These are phyloP conservation scores for Trametes pubescens DNA, from an alignment of 1,284 basidiomycete genomes.

Conservation along the genomic window DNA sequence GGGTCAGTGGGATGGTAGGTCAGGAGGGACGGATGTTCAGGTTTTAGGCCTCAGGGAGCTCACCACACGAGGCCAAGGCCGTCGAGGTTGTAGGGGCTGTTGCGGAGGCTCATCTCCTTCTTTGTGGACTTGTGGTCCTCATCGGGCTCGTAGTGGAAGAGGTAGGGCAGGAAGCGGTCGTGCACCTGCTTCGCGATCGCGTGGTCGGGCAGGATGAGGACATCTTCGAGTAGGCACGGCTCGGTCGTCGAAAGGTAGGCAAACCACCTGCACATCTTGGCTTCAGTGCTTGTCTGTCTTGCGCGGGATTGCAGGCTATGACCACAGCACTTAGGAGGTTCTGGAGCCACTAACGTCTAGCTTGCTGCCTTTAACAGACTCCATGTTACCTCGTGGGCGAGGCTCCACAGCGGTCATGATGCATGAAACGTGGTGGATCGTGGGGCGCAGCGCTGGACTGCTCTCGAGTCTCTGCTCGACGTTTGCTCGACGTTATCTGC, in stretches of 20 bases:
- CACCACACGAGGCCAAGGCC: constrained; percentile 43
- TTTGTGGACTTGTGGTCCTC: constrained; percentile 27
- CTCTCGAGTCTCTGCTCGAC: no score
- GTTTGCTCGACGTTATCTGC: no score
- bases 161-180: constrained; percentile 46
- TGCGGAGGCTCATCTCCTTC: constrained; percentile 39
- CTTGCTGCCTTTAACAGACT: no score
- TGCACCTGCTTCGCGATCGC: constrained; percentile 48
- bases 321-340: no score
- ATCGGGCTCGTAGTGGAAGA: constrained; percentile 41
- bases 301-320: neutral
- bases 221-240: constrained; percentile 47
- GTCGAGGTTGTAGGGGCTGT: constrained; percentile 44
- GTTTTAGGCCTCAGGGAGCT: no score
- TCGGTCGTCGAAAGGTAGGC: constrained; percentile 47
- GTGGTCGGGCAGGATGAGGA: constrained; percentile 45
- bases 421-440: no score
- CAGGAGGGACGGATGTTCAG: no score
- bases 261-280: constrained; percentile 47
- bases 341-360: no score
- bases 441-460: no score
- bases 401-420: no score
- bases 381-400: no score
- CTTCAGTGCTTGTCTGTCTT: neutral
- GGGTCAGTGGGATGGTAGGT: no score